Conservation (phyloP, 2,329 filamentous ascomycete genomes). For the Metarhizium robertsii region DNA sequence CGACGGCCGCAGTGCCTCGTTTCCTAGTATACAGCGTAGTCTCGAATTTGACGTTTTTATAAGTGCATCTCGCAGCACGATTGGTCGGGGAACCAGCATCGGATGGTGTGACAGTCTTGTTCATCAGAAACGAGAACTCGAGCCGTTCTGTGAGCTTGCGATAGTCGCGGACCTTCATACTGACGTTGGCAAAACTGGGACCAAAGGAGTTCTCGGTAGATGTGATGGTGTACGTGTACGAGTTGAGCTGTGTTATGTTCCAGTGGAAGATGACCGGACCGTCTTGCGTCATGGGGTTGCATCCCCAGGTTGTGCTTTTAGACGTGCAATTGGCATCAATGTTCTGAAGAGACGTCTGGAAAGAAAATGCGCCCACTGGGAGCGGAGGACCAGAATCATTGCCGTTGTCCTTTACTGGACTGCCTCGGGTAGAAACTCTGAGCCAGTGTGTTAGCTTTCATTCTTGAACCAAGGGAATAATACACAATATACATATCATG, state of each 20-base stretch:
- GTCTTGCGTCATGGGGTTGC: conserved; percentile 42
- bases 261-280: conserved; percentile 49
- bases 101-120: conserved; percentile 42
- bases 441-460: neutral
- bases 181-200: conserved; percentile 43
- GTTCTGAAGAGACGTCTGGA: conserved; percentile 48
- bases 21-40: conserved; percentile 51
- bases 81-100: conserved; percentile 31
- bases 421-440: conserved; percentile 4
- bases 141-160: conserved; percentile 44
- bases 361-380: conserved; percentile 52
- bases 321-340: conserved; percentile 47
- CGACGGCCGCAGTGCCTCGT: conserved; percentile 12
- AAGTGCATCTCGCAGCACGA: conserved; percentile 45
- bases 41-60: conserved; percentile 43
- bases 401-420: neutral
- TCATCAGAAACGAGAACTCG: conserved; percentile 43
- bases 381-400: conserved; percentile 26
- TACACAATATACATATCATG: neutral
- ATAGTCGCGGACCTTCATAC: conserved; percentile 38
- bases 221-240: conserved; percentile 40
- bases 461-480: neutral
- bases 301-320: conserved; percentile 49
- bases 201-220: conserved; percentile 43
- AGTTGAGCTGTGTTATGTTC: conserved; percentile 39